These are phyloP conservation scores for Dactylellina leptospora DNA, from an alignment of 2,329 filamentous ascomycete genomes.

Conservation along the genomic window DNA sequence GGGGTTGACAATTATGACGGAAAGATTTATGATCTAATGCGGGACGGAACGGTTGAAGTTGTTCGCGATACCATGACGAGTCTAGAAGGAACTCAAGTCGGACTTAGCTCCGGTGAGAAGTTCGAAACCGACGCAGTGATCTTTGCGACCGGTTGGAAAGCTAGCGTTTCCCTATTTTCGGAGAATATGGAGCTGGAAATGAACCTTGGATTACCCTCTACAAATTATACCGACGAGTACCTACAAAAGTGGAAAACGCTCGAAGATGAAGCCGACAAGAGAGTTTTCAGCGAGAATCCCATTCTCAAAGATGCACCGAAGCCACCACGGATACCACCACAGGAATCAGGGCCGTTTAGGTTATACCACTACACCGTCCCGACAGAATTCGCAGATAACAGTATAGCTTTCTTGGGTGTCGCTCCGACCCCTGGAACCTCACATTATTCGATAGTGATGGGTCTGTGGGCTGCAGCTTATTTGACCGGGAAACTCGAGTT, in stretches of 20 bases:
- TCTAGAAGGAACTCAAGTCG: conserved; percentile 18
- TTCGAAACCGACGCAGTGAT: conserved; percentile 43
- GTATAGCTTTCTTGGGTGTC: conserved; percentile 45
- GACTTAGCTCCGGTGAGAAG: conserved; percentile 24
- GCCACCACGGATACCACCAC: conserved; percentile 39
- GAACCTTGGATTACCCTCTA: conserved; percentile 36
- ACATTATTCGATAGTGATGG: conserved; percentile 25
- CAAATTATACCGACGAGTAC: conserved; percentile 41
- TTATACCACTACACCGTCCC: conserved; percentile 47
- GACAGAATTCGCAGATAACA: conserved; percentile 43
- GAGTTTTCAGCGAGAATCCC: conserved; percentile 47
- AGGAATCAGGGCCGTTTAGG: conserved; percentile 45
- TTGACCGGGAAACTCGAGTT: conserved; percentile 36
- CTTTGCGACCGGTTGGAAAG: conserved; percentile 47
- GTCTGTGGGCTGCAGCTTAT: conserved; percentile 39
- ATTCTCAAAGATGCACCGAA: conserved; percentile 38
- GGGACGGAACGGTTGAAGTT: conserved; percentile 34
- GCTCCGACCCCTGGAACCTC: conserved; percentile 35
- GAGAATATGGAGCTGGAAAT: conserved; percentile 41
- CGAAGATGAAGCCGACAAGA: conserved; percentile 37
- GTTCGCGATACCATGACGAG: conserved; percentile 25
- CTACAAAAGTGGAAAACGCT: conserved; percentile 35
- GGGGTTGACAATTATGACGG: conserved; percentile 49
- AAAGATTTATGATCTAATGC: conserved; percentile 38
- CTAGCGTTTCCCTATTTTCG: conserved; percentile 34